Evolutionary conservation across 2,329 filamentous ascomycete genomes (phyloP).

Genomic region (Fusarium siculi): DNA sequence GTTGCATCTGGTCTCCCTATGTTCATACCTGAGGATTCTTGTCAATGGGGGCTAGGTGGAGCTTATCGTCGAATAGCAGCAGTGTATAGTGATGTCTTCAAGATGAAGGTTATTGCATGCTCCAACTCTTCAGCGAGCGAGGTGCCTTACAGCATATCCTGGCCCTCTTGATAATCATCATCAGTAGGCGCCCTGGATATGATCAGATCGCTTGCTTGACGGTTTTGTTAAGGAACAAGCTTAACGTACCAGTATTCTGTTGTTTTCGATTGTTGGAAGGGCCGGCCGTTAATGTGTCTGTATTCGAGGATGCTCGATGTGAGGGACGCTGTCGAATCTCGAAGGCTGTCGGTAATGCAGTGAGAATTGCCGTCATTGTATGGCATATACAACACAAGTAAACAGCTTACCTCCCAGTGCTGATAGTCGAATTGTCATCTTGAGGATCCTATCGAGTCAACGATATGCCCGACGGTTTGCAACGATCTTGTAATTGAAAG

Average conservation of each 20-base stretch:
- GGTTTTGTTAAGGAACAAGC: neutral
- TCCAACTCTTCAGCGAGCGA: neutral
- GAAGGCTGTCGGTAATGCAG: neutral
- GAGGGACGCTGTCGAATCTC: slow-evolving; percentile 24
- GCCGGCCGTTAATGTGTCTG: slow-evolving; percentile 43
- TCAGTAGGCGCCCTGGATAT: slow-evolving; percentile 30
- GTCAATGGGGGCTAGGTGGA: slow-evolving; percentile 48
- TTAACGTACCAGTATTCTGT: slow-evolving; percentile 43
- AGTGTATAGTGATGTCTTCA: slow-evolving; percentile 20
- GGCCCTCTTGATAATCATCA: slow-evolving; percentile 22
- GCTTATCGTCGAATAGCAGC: slow-evolving; percentile 48
- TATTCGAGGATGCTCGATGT: slow-evolving; percentile 41
- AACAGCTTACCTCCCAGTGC: slow-evolving; percentile 8
- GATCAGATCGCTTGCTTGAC: neutral
- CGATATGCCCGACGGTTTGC: neutral
- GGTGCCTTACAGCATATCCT: slow-evolving; percentile 16
- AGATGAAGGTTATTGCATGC: neutral
- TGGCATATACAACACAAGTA: too few species aligned
- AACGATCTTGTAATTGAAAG: neutral
- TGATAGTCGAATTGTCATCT: neutral
- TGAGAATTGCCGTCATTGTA: neutral
- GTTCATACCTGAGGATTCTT: slow-evolving; percentile 12
- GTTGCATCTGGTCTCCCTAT: neutral
- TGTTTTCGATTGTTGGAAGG: slow-evolving; percentile 40
- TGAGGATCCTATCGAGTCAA: slow-evolving; percentile 11